Evolutionary conservation across 805 yeast species (phyloP).

Genomic region (Monosporozyma solicola): DNA sequence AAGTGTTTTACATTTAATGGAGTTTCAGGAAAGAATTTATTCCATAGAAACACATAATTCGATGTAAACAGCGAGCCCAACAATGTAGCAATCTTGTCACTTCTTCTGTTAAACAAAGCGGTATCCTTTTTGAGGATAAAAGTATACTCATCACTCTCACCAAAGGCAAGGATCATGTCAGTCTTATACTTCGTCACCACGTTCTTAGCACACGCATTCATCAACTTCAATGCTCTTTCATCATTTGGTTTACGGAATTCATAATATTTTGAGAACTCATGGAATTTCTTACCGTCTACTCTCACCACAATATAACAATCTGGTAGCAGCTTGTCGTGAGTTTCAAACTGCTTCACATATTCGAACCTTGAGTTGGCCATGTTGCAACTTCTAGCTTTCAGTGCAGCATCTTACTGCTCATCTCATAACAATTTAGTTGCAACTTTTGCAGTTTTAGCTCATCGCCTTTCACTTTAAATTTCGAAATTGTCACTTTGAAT

Average conservation of each 20-base stretch:
- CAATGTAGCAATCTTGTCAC: slow-evolving; percentile 66
- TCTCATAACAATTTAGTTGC: too few relatives aligned
- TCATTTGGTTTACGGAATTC: slow-evolving; percentile 86
- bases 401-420: neutral
- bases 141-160: slow-evolving; percentile 92
- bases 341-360: slow-evolving; percentile 76
- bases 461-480: neutral
- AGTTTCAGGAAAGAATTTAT: slow-evolving; percentile 41
- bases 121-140: slow-evolving; percentile 61
- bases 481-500: neutral
- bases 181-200: slow-evolving; percentile 51
- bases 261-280: slow-evolving; percentile 67
- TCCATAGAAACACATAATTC: slow-evolving; percentile 64
- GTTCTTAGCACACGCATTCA: slow-evolving; percentile 71
- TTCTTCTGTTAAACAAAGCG: slow-evolving; percentile 73
- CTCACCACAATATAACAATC: slow-evolving; percentile 76
- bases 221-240: slow-evolving; percentile 57
- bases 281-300: slow-evolving; percentile 92
- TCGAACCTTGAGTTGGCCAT: slow-evolving; percentile 87
- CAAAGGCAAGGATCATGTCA: slow-evolving; percentile 80
- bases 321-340: slow-evolving; percentile 62
- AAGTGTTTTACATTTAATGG: slow-evolving; percentile 44
- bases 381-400: neutral
- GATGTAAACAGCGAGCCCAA: slow-evolving; percentile 79
- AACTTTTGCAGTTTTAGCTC: neutral